Evolutionary conservation across 257 asterid species (phyloP).

Genomic region (Anisodus tanguticus): DNA sequence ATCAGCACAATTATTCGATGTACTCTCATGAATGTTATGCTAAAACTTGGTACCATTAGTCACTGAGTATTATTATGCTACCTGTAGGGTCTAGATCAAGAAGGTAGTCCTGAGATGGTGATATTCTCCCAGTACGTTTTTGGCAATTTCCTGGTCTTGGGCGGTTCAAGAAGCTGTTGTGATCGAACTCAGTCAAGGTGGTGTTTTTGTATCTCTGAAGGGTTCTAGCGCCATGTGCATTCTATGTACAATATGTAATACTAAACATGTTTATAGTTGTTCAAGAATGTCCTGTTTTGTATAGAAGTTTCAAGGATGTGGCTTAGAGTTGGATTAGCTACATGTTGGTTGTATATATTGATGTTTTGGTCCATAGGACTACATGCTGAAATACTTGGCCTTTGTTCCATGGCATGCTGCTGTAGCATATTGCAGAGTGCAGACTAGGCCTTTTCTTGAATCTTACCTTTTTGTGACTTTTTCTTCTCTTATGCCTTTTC

Average conservation of each 20-base stretch:
- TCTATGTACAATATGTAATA: neutral
- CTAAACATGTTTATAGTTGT: neutral
- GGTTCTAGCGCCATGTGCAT: neutral
- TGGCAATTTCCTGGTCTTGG: neutral
- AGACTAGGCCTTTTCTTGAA: neutral
- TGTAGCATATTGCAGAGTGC: neutral
- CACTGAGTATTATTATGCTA: slow-evolving; percentile 1
- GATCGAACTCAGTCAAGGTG: neutral
- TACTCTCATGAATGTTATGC: slow-evolving; percentile 19
- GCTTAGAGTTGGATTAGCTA: slow-evolving; percentile 10
- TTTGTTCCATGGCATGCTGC: neutral
- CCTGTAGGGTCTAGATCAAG: slow-evolving; percentile 28
- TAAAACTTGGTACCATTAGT: neutral
- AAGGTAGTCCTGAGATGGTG: slow-evolving; percentile 24
- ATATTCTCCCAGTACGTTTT: slow-evolving; percentile 10
- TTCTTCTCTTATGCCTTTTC: neutral
- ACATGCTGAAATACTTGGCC: neutral
- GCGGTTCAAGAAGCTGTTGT: neutral
- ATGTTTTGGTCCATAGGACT: slow-evolving; percentile 18
- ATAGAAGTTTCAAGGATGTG: slow-evolving; percentile 24
- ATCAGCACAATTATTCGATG: neutral
- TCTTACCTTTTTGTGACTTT: neutral
- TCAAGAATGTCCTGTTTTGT: neutral
- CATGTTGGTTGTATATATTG: neutral
- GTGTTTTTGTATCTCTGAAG: neutral